Conservation (phyloP, 495 filamentous ascomycete genomes). For the Aspergillus olivimuriae region DNA sequence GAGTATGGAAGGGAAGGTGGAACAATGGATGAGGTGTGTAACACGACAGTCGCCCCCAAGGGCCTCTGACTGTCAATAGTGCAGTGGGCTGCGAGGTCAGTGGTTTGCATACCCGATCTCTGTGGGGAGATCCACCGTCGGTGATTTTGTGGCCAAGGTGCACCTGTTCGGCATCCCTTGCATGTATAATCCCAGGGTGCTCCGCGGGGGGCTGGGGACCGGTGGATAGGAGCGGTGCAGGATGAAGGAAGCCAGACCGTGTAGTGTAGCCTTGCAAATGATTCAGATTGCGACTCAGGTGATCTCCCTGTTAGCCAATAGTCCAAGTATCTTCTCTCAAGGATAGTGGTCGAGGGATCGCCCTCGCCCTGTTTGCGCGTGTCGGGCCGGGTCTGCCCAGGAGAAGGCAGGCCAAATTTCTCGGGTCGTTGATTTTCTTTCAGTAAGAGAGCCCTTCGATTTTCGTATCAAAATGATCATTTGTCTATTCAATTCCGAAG, state of each 20-base stretch:
- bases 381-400: no score
- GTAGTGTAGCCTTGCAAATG: no score
- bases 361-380: neutral
- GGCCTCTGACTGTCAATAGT: neutral
- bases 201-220: neutral
- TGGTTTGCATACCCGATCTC: neutral
- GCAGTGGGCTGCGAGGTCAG: neutral
- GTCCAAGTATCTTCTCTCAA: neutral
- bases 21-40: neutral
- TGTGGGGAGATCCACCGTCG: neutral
- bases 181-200: neutral
- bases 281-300: neutral
- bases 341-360: neutral
- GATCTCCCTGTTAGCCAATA: neutral
- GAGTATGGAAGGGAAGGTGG: neutral
- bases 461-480: neutral
- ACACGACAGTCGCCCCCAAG: neutral
- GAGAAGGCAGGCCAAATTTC: no score
- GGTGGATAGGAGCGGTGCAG: neutral
- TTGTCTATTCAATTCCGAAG: neutral
- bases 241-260: no score
- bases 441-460: neutral
- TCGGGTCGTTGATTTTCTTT: no score
- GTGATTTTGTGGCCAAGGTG: neutral
- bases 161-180: neutral